Evolutionary conservation across 345 rosid species (phyloP), one percentile per base, ranked within the genome.

Genomic region (thale cress (Arabidopsis thaliana)): DNA sequence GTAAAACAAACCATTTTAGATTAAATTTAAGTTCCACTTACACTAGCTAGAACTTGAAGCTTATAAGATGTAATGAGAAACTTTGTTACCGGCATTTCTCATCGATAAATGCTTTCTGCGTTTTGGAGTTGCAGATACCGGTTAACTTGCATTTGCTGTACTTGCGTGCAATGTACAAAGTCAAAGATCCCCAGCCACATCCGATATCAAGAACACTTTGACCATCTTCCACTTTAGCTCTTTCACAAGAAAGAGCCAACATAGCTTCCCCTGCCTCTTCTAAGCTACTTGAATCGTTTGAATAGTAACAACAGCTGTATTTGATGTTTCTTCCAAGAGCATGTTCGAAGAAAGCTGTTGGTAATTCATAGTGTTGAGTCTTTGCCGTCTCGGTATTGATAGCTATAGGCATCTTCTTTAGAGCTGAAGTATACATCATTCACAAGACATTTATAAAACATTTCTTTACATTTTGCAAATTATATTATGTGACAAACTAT

Each of bases 121-220:
- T 89, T 12, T 24, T 78, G 4, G 98, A 93, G 76, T 93, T 91
- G 84, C 98, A 91, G 41, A 94, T 84, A 56, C 98, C 97, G 0
- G 89, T 89, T 28, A 91, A 3, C 67, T 67, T 91, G 85, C 97
- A 94, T 4, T 80, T 87, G 67, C 84, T 75, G 44, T 83, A 87
- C 59, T 88, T 88, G 50, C 82, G 80, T 9, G 97, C 97, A 62
- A 88, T 84, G 83, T 87, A 85, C 58, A 89, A 69, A 78, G 85
- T 80, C 34, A 94, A 87, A 38, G 97, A 91, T 0, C 98, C 98
- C 97, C 97, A 88, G 0, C 97, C 98, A 77, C 97, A 91, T 37
- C 97, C 98, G 33, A 88, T 82, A 67, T 91, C 98, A 73, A 94
- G 94, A 59, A 94, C 84, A 24, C 80, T 79, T 28, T 84, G 95